Conservation (phyloP, 139 green algal species). For the Closterium sp. region DNA sequence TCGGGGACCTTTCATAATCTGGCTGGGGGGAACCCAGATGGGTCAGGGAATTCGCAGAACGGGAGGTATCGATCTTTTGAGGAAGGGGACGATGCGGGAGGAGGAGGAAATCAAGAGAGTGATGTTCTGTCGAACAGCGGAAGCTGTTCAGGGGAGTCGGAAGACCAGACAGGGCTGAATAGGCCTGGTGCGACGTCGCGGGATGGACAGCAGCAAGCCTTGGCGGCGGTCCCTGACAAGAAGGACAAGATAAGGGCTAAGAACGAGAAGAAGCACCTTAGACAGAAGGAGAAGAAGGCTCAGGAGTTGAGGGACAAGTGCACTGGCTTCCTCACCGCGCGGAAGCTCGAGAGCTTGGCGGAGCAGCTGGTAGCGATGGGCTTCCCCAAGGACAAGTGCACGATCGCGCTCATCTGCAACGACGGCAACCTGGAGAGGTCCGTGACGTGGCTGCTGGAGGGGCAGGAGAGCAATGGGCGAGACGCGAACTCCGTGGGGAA, state of each 20-base stretch:
- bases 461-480: slow-evolving; percentile 5
- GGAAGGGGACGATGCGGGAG: slow-evolving; percentile 27
- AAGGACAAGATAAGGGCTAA: slow-evolving; percentile 47
- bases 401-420: slow-evolving; percentile 32
- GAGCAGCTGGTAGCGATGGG: slow-evolving; percentile 47
- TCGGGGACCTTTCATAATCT: slow-evolving; percentile 45
- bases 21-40: slow-evolving; percentile 8
- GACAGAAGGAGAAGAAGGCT: slow-evolving; percentile 44
- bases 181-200: not conserved
- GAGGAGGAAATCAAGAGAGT: slow-evolving; percentile 23
- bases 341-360: slow-evolving; percentile 48
- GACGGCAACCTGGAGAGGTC: slow-evolving; percentile 43
- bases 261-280: slow-evolving; percentile 52
- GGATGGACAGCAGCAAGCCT: not conserved
- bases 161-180: slow-evolving; percentile 33
- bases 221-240: slow-evolving; percentile 22
- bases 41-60: slow-evolving; percentile 12
- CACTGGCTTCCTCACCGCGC: slow-evolving; percentile 28
- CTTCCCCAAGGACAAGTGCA: slow-evolving; percentile 37
- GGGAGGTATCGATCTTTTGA: slow-evolving; percentile 39
- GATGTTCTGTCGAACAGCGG: slow-evolving; percentile 46
- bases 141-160: slow-evolving; percentile 47
- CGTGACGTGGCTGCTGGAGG: slow-evolving; percentile 43
- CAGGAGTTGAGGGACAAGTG: slow-evolving; percentile 48
- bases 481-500: not conserved